Base-by-base conservation (phyloP, 1,284 basidiomycete genomes). In the Moesziomyces parantarcticus region DNA sequence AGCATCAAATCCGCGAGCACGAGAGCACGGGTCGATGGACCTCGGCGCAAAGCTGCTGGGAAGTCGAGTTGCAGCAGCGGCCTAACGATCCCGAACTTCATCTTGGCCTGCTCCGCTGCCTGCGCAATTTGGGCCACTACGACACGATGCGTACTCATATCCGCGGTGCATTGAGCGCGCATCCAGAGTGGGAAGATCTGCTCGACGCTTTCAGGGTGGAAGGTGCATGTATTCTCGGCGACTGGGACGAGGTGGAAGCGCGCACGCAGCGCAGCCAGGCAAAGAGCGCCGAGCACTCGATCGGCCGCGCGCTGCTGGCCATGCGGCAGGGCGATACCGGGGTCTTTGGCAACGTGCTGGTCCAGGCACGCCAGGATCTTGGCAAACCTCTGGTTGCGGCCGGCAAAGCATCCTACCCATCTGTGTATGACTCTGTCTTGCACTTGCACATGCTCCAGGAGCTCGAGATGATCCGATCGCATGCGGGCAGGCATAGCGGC, bases 41-140 rank as follows among this genome's bases (percentile, higher is more conserved):
- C 0, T 92, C 94, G 5, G 97, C 97, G 5, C 97, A 99, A 84
- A 98, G 96, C 80, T 99, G 97, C 78, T 99, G 97, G 97, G 97
- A 99, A 85, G 92, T 99, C n/a, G 89, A 92, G 48, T 86, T 99
- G 22, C 96, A 98, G 82, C 90, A 93, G 71, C 89, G 90, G 26
- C 96, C 96, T 0, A 90, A 97, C 76, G 93, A 95, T 72, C 87
- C 97, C 9, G 89, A 92, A 29, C 91, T 91, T 64, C 97, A 99
- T 83, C 84, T 97, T 9, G 97, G 97, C 4, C 87, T 99, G 20
- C 85, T 98, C 64, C 89, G 92, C 52, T 99, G 97, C 82, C 87
- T 99, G 52, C 89, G 93, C 44, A 97, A 97, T 81, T 87, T 99
- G 18, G 97, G 97, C 10, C 97, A 99, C 84, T 97, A 99, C 84